Evolutionary conservation across 2,329 filamentous ascomycete genomes (phyloP).

Genomic region (Laburnicola sp.): DNA sequence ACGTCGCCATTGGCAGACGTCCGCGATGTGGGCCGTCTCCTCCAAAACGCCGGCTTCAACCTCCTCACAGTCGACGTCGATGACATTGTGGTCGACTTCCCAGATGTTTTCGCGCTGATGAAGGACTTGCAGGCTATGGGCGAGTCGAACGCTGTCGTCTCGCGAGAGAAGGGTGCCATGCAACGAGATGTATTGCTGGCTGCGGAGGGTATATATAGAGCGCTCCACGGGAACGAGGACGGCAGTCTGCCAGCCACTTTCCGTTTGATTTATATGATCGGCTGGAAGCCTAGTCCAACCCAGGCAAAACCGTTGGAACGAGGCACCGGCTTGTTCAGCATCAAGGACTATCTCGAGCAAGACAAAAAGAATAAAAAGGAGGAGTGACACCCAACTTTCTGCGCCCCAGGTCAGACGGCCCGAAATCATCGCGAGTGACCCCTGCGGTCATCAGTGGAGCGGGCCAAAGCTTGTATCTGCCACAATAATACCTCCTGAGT

Average conservation of each 20-base stretch:
- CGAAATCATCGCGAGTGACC: too few species aligned
- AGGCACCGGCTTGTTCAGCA: conserved; percentile 82
- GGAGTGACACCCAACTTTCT: background rate
- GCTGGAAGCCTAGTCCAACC: conserved; percentile 83
- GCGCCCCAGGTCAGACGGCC: too few species aligned
- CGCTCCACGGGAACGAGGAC: conserved; percentile 75
- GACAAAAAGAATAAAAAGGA: conserved; percentile 41
- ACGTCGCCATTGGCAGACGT: conserved; percentile 92
- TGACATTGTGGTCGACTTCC: conserved; percentile 94
- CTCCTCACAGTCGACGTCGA: conserved; percentile 96
- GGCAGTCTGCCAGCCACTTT: conserved; percentile 82
- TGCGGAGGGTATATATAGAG: conserved; percentile 83
- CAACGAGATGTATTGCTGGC: conserved; percentile 83
- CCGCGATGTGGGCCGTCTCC: conserved; percentile 81
- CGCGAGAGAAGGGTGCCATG: conserved; percentile 77
- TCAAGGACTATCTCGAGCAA: conserved; percentile 75
- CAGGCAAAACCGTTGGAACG: conserved; percentile 79
- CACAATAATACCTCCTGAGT: too few species aligned
- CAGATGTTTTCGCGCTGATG: conserved; percentile 88
- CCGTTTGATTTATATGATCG: conserved; percentile 96
- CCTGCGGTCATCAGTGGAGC: too few species aligned
- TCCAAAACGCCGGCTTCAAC: conserved; percentile 88
- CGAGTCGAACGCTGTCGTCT: conserved; percentile 84
- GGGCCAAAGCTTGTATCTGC: too few species aligned
- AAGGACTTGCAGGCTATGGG: conserved; percentile 94